These are phyloP conservation scores for Scheffersomyces titani DNA, from an alignment of 1,139 yeast species.

Conservation along the genomic window DNA sequence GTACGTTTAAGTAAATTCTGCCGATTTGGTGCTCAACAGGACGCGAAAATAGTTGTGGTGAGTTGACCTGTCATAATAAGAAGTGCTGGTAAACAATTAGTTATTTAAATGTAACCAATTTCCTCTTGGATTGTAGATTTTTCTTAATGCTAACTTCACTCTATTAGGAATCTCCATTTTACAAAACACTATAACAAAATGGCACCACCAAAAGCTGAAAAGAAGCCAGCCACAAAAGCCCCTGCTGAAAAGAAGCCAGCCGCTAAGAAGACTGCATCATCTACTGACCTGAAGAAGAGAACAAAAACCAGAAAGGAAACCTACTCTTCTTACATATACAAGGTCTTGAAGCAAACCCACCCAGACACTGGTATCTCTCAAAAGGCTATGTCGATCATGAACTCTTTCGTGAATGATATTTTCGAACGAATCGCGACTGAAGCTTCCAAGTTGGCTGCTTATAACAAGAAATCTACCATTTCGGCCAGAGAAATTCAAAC, in stretches of 20 bases:
- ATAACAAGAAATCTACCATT: conserved; percentile 98
- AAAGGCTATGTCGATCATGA: conserved; percentile 98
- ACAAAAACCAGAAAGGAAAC: conserved; percentile 98
- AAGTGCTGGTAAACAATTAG: neutral
- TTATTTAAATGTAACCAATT: neutral
- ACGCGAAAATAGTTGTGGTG: neutral
- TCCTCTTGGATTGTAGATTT: neutral
- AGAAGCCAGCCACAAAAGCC: conserved; percentile 32
- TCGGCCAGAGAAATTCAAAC: conserved; percentile 99
- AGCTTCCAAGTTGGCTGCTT: conserved; percentile 99
- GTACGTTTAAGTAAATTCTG: neutral
- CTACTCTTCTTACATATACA: conserved; percentile 97
- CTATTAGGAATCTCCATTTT: neutral
- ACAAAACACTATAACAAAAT: conserved; percentile 14
- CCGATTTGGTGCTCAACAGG: neutral
- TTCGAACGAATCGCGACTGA: conserved; percentile 95
- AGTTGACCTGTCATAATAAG: neutral
- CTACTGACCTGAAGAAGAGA: conserved; percentile 89
- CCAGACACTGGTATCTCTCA: conserved; percentile 99
- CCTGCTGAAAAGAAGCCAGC: conserved; percentile 36
- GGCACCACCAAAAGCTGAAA: conserved; percentile 32
- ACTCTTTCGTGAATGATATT: conserved; percentile 96
- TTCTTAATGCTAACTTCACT: neutral
- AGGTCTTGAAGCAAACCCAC: conserved; percentile 97
- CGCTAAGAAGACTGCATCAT: conserved; percentile 32